Evolutionary conservation across 2,329 filamentous ascomycete genomes (phyloP), one percentile per base, ranked within the genome.

Genomic region (Madurella fahalii): DNA sequence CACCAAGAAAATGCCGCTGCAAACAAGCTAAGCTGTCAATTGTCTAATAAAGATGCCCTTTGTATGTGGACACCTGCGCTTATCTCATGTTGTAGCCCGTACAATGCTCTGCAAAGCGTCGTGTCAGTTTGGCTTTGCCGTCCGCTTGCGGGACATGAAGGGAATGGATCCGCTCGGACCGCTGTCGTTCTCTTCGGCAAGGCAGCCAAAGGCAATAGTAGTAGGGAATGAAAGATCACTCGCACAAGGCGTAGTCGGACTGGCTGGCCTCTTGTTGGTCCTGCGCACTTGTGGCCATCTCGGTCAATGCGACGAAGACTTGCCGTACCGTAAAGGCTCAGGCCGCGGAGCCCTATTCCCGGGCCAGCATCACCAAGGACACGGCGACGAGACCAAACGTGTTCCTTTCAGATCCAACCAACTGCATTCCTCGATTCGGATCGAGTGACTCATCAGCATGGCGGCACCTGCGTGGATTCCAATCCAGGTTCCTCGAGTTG

Each of bases 401-500:
- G n/a, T 37, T 30, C 32, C 31, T 43, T 20, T 41, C 12, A 39
- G n/a, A n/a, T 46, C 48, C 41, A 20, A 37, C 43, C 42, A 42
- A 48, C 46, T 40, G 34, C 49, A 52, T 45, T 42, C 13, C 15
- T 40, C 31, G 18, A 32, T 50, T 7, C 30, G 52, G n/a, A n/a
- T 55, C 47, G 47, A 60, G 53, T 64, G 63, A 65, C 53, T 65
- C 63, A 64, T 54, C 17, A 16, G 16, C 42, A 4, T 9, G 34
- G 17, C 50, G 13, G 40, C 37, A 37, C 50, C 50, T 15, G 11
- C 31, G 17, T 16, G 4, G 31, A 47, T 32, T 37, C 7, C 30
- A 30, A 37, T 47, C 45, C 7, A 7, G 7, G 25, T 25, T 25
- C 25, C 25, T 7, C 25, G 25, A 7, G 25, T 47, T 39, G 30